Conservation (phyloP, 345 rosid species). For the Noccaea caerulescens region DNA sequence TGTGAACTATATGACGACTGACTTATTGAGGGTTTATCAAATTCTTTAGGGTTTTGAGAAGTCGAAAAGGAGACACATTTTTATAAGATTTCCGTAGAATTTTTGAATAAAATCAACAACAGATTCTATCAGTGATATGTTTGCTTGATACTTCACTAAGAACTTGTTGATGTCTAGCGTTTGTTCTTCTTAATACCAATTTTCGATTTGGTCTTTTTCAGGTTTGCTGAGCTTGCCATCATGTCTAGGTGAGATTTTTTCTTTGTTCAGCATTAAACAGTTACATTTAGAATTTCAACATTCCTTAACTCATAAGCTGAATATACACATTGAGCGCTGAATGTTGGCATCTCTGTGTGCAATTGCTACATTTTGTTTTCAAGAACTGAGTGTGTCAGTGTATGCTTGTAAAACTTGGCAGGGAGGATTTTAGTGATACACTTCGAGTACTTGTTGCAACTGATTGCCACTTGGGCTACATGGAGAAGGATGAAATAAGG, state of each 20-base stretch:
- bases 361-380: constrained; percentile 5
- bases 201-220: constrained; percentile 5
- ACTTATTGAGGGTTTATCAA: constrained; percentile 3
- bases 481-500: constrained; percentile 98
- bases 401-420: constrained; percentile 41
- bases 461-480: constrained; percentile 92
- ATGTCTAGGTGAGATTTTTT: constrained; percentile 42
- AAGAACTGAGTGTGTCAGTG: constrained; percentile 1
- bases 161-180: not conserved
- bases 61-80: too few relatives aligned
- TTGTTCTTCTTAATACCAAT: too few relatives aligned
- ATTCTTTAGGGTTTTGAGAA: constrained; percentile 33
- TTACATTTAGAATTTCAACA: not conserved
- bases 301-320: not conserved
- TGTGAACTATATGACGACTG: not conserved
- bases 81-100: too few relatives aligned
- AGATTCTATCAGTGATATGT: not conserved
- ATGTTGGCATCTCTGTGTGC: constrained; percentile 7
- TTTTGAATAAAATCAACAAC: too few relatives aligned
- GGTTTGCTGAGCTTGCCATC: constrained; percentile 33
- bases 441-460: constrained; percentile 90
- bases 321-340: not conserved
- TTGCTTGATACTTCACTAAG: constrained; percentile 6
- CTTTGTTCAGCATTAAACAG: not conserved
- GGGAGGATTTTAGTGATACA: constrained; percentile 66